A percentile compares a stretch with the other conserved stretches of the same genome.
phyloP scores from a whole-genome alignment of 2,329 filamentous ascomycete genomes.

The Colletotrichum theobromicola region DNA sequence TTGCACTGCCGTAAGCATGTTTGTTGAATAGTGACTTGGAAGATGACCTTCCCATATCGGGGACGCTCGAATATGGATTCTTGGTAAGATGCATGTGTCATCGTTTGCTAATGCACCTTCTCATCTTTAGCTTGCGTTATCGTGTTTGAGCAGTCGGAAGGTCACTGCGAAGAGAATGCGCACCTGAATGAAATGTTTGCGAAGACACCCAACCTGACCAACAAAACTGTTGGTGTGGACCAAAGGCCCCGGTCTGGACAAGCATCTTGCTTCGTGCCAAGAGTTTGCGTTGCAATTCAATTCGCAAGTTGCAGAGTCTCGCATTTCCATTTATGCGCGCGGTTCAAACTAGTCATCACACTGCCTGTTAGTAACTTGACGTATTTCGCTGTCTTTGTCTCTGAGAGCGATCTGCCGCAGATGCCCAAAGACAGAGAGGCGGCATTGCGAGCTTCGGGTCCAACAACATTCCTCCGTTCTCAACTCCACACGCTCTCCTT shows the following conservation, averaged over 20 bases:
- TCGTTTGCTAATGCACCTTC: background rate
- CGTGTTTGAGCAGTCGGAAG: background rate
- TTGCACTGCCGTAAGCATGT: background rate
- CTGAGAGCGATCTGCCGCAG: background rate
- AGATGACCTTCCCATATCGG: background rate
- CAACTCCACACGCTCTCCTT: background rate
- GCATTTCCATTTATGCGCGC: background rate
- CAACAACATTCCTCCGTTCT: background rate
- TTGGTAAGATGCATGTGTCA: background rate
- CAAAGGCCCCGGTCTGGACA: background rate
- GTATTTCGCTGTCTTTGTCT: background rate
- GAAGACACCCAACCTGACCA: background rate
- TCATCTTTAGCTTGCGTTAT: background rate
- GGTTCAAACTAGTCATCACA: background rate
- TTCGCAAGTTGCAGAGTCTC: background rate
- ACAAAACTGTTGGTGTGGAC: background rate
- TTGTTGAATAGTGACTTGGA: background rate
- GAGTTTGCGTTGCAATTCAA: background rate
- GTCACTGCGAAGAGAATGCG: background rate
- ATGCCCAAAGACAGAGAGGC: background rate
- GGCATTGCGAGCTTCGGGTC: background rate
- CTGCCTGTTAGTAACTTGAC: background rate
- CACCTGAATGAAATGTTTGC: background rate
- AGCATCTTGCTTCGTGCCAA: background rate
- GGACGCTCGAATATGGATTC: background rate